Evolutionary conservation across 345 rosid species (phyloP), one percentile per base, ranked within the genome.

Genomic region (Populus euphratica): DNA sequence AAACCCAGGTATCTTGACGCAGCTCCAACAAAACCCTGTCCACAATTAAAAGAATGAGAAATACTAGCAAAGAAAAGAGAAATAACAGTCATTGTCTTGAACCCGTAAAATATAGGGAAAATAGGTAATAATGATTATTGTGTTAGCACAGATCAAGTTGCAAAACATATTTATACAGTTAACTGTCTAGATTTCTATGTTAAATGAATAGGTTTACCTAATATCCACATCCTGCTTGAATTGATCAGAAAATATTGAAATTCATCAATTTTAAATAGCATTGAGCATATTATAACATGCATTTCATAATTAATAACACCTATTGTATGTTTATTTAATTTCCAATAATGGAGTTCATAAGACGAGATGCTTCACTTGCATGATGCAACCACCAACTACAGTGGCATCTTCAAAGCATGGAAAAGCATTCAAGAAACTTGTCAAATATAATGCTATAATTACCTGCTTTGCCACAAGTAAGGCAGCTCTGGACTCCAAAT

Each of bases 401-500:
- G 50, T 47, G 16, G 39, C 49, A 35, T 38, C 23, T 68, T 59
- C 12, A 71, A 29, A 67, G 49, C 6, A 52, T 31, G 18, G 23
- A 69, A 73, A 64, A 31, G 49, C 10, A 27, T 41, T 64, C 35
- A 68, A 21, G 16, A 49, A 44, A 52, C 59, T 39, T 10, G 21
- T 36, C 8, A 47, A 73, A 65, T 27, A 69, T 31, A 68, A 71
- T 39, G 62, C 43, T 74, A 68, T 21, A 11, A 54, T 70, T 77
- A 91, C 99, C 96, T 89, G 89, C 83, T 88, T 95, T 50, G 99
- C 99, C 31, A 90, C 95, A 78, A 93, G 88, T 83, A 95, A 86
- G 76, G 97, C 97, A n/a, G 89, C 93, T 78, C 92, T 86, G 33
- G 97, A 89, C 84, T 94, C 97, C 83, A 94, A 75, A 84, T 86